phyloP scores from a whole-genome alignment of 202 grass and related monocot genomes.

The Setaria viridis region DNA sequence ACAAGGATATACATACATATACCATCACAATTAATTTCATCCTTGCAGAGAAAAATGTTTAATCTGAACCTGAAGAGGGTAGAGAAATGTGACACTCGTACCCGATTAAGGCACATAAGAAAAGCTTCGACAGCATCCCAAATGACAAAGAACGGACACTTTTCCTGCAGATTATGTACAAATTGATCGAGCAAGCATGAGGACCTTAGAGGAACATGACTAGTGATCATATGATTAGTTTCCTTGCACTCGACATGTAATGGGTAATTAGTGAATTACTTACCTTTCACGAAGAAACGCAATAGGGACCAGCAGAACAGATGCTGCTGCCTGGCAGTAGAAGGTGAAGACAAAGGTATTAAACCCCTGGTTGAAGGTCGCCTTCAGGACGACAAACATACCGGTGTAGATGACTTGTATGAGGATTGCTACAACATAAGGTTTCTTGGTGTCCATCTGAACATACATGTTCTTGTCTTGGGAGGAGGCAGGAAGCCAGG shows the following conservation, averaged over 20 bases:
- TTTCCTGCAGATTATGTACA: conserved; percentile 34
- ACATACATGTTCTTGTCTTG: too few species aligned
- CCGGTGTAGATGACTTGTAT: conserved; percentile 47
- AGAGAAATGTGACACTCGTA: neutral
- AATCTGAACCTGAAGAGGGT: neutral
- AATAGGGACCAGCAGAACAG: conserved; percentile 25
- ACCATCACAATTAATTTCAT: neutral
- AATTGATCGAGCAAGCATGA: too few species aligned
- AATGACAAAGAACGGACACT: conserved; percentile 39
- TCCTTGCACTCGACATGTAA: neutral
- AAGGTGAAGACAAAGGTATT: conserved; percentile 50
- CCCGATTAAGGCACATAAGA: conserved; percentile 42
- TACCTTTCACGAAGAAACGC: conserved; percentile 49
- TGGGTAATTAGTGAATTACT: neutral
- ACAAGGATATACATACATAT: too few species aligned
- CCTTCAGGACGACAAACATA: conserved; percentile 46
- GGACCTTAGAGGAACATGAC: neutral
- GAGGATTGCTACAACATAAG: conserved; percentile 44
- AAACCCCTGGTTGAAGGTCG: conserved; percentile 40
- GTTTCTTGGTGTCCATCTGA: conserved; percentile 39
- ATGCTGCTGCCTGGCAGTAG: conserved; percentile 49
- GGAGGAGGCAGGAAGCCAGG: too few species aligned
- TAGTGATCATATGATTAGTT: neutral
- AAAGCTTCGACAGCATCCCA: neutral
- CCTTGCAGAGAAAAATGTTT: neutral